phyloP scores from a whole-genome alignment of 352 stramenopile genomes.

The Plasmopara viticola region DNA sequence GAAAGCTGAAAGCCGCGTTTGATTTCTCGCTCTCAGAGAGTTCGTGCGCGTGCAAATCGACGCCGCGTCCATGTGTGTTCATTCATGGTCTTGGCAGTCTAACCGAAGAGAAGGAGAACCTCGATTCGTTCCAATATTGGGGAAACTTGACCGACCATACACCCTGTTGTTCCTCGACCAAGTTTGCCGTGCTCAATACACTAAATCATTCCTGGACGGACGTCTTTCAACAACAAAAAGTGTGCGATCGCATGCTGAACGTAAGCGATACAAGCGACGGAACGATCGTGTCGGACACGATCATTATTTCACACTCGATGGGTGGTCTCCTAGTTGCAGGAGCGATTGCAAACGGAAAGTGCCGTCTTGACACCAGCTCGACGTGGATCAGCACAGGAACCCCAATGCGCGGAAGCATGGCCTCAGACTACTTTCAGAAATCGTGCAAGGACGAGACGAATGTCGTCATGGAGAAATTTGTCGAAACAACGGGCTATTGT shows the following conservation, averaged over 20 bases:
- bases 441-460: conserved; percentile 19
- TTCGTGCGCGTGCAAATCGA: conserved; percentile 14
- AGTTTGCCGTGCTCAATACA: conserved; percentile 24
- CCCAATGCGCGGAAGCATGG: conserved; percentile 31
- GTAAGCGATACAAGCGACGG: conserved; percentile 10
- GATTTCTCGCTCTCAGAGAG: not conserved
- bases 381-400: conserved; percentile 22
- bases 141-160: conserved; percentile 25
- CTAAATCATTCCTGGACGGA: conserved; percentile 18
- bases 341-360: conserved; percentile 16
- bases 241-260: conserved; percentile 13
- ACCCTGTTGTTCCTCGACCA: conserved; percentile 23
- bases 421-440: conserved; percentile 24
- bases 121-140: conserved; percentile 24
- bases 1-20: conserved; percentile 4
- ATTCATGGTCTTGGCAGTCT: conserved; percentile 9
- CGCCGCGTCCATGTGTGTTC: conserved; percentile 12
- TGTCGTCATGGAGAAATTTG: conserved; percentile 17
- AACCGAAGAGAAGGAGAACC: conserved; percentile 6
- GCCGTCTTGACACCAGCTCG: conserved; percentile 13
- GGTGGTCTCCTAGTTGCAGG: conserved; percentile 19
- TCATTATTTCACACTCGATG: conserved; percentile 21
- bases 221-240: conserved; percentile 9
- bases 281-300: conserved; percentile 12
- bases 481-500: conserved; percentile 8